phyloP scores from a whole-genome alignment of 1,284 basidiomycete species.

The Heterobasidion irregulare region DNA sequence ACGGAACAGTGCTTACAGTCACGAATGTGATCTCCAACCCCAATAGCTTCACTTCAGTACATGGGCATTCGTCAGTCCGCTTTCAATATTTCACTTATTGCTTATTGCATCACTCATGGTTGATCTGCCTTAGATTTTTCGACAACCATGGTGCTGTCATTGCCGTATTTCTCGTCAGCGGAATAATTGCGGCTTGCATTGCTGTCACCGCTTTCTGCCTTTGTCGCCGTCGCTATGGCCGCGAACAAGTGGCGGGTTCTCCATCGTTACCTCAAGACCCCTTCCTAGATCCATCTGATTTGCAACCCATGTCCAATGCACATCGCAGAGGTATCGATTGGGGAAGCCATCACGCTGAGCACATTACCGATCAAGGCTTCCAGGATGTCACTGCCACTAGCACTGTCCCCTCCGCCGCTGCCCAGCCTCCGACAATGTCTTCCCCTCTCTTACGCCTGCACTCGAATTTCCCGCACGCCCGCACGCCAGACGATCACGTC shows the following conservation, averaged over 20 bases:
- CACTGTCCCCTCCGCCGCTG: too few relatives aligned
- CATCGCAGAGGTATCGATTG: not conserved
- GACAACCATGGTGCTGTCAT: conserved; percentile 44
- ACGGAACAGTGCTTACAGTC: conserved; percentile 33
- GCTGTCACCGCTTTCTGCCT: conserved; percentile 26
- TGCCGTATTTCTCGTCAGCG: conserved; percentile 48
- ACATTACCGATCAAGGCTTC: not conserved
- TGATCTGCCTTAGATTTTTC: conserved; percentile 34
- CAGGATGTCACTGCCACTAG: too few relatives aligned
- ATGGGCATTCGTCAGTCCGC: conserved; percentile 15
- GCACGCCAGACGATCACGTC: not conserved
- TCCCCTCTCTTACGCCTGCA: too few relatives aligned
- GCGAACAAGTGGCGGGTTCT: conserved; percentile 25
- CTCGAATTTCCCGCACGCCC: too few relatives aligned
- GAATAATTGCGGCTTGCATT: conserved; percentile 30
- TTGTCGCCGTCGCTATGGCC: conserved; percentile 31
- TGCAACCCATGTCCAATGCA: conserved; percentile 5
- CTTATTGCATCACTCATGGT: not conserved
- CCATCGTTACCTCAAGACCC: conserved; percentile 21
- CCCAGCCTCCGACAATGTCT: too few relatives aligned
- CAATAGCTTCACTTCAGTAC: conserved; percentile 17
- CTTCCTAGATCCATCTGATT: conserved; percentile 18
- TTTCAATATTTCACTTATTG: not conserved
- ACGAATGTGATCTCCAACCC: conserved; percentile 46
- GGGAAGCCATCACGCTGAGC: not conserved